Evolutionary conservation across 1,284 basidiomycete species (phyloP).

Genomic region (Rhizoctonia solani): DNA sequence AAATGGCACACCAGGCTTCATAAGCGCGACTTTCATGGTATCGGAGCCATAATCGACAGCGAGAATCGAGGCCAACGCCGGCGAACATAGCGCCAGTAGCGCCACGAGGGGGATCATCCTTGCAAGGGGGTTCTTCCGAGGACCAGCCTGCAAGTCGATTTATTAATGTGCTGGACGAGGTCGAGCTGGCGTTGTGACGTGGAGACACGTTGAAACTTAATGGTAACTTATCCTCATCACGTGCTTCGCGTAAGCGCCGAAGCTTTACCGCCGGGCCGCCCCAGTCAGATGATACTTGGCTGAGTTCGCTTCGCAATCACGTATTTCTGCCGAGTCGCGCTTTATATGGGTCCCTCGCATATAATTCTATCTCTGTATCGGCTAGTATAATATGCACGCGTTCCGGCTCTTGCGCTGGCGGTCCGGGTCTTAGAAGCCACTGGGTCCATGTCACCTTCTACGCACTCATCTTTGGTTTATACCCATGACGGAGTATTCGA

Average conservation of each 20-base stretch:
- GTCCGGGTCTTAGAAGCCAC: too few species aligned
- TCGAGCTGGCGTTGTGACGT: conserved; percentile 30
- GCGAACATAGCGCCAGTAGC: conserved; percentile 6
- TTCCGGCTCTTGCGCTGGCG: too few species aligned
- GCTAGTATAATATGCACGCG: too few species aligned
- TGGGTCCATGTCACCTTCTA: too few species aligned
- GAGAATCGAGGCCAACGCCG: conserved; percentile 62
- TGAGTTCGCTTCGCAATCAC: too few species aligned
- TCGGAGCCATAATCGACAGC: conserved; percentile 97
- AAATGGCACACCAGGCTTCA: conserved; percentile 95
- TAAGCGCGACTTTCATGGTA: conserved; percentile 93
- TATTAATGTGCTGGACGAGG: not conserved
- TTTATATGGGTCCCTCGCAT: too few species aligned
- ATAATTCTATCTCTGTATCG: too few species aligned
- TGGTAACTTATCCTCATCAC: conserved; percentile 5
- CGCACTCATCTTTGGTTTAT: too few species aligned
- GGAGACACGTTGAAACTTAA: conserved; percentile 3
- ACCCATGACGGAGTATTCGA: too few species aligned
- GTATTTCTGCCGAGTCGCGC: too few species aligned
- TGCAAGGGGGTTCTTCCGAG: not conserved
- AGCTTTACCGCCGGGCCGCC: too few species aligned
- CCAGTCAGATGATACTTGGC: too few species aligned
- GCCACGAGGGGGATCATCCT: conserved; percentile 2
- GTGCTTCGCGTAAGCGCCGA: conserved; percentile 17
- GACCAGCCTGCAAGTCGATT: not conserved